These are phyloP conservation scores for Candida buenavistaensis DNA, from an alignment of 1,139 yeast species.

Conservation along the genomic window DNA sequence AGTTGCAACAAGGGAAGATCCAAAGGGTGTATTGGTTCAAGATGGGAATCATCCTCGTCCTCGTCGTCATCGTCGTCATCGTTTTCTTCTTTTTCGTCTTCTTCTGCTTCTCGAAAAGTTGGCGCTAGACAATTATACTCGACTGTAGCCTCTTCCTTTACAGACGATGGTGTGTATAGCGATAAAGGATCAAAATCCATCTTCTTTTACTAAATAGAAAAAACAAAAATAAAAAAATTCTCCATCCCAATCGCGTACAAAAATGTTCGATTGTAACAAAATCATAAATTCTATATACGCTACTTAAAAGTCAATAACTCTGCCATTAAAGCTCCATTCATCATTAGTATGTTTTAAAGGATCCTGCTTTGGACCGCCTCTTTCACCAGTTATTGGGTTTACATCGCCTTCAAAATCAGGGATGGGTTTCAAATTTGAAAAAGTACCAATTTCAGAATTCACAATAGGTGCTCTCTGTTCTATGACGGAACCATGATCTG, in stretches of 20 bases:
- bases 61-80: no score
- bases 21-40: conserved; percentile 51
- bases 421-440: conserved; percentile 70
- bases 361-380: conserved; percentile 98
- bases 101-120: no score
- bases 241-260: no score
- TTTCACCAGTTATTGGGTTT: conserved; percentile 92
- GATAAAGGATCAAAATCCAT: conserved; percentile 48
- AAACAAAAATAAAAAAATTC: no score
- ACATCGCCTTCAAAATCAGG: conserved; percentile 96
- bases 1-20: conserved; percentile 61
- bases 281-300: no score
- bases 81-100: no score
- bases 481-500: conserved; percentile 21
- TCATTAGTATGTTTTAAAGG: conserved; percentile 75
- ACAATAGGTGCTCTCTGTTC: conserved; percentile 20
- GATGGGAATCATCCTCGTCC: conserved; percentile 25
- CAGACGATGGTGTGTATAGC: conserved; percentile 32
- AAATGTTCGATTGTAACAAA: no score
- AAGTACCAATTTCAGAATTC: conserved; percentile 60
- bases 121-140: no score
- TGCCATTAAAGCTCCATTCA: conserved; percentile 93
- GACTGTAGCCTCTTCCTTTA: conserved; percentile 1
- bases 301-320: conserved; percentile 87
- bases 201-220: no score